Conservation (phyloP, 768 basidiomycete genomes). For the Gloeophyllum trabeum region DNA sequence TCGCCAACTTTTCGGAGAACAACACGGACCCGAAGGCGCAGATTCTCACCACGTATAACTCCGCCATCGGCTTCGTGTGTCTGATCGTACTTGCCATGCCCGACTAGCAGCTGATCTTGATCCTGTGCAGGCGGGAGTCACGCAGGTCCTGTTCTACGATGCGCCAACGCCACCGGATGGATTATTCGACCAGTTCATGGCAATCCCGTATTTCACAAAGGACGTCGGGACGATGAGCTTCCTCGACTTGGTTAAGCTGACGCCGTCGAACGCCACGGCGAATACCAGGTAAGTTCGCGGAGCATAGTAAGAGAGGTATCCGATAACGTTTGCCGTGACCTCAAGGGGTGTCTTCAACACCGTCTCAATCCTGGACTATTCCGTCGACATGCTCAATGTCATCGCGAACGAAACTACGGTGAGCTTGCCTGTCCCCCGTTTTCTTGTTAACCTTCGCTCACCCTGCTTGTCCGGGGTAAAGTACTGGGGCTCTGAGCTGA, state of each 20-base stretch:
- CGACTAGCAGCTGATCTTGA: neutral
- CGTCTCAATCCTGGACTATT: constrained; percentile 1
- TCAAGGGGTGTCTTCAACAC: constrained; percentile 6
- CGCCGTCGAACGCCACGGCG: constrained; percentile 23
- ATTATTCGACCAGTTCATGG: constrained; percentile 6
- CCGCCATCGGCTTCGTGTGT: neutral
- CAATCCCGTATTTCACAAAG: neutral
- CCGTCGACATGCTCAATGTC: neutral
- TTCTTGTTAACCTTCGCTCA: neutral
- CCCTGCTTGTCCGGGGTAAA: constrained; percentile 11
- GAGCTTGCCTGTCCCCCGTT: neutral
- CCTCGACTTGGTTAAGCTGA: constrained; percentile 5
- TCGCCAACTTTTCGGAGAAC: neutral
- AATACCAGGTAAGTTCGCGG: no score
- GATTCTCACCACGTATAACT: constrained; percentile 20
- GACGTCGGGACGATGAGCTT: neutral
- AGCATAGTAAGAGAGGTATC: no score
- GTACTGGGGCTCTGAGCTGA: constrained; percentile 31
- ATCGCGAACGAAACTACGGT: constrained; percentile 3
- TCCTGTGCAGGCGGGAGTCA: neutral
- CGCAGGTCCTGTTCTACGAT: constrained; percentile 7
- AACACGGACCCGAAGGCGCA: constrained; percentile 8
- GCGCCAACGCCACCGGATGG: constrained; percentile 6
- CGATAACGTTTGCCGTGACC: no score
- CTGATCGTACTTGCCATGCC: neutral